These are phyloP conservation scores for Lasiosphaeria ovina DNA, from an alignment of 495 filamentous ascomycete species.

Conservation along the genomic window DNA sequence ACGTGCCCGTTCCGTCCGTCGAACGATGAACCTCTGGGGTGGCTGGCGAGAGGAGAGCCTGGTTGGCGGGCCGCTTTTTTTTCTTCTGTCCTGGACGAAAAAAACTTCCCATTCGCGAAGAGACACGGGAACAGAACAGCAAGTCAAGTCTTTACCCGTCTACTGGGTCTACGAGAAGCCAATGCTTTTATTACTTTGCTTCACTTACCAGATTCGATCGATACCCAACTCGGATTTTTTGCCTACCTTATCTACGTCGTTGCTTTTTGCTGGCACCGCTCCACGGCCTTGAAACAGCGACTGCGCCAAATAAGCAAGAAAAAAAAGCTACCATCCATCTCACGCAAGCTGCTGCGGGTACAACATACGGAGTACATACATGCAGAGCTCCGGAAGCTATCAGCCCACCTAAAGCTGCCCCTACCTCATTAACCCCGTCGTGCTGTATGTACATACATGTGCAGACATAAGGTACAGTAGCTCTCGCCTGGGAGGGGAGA, in stretches of 20 bases:
- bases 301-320: not conserved
- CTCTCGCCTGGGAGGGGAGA: too few species aligned
- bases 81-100: too few species aligned
- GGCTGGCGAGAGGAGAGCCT: too few species aligned
- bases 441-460: not conserved
- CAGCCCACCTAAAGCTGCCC: too few species aligned
- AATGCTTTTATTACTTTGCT: not conserved
- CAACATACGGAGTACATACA: not conserved
- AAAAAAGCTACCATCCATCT: not conserved
- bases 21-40: too few species aligned
- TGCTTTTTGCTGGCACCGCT: not conserved
- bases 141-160: not conserved
- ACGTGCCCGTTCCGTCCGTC: too few species aligned
- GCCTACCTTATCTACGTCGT: not conserved
- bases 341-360: not conserved
- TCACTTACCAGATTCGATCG: not conserved
- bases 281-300: not conserved
- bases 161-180: not conserved
- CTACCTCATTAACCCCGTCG: too few species aligned
- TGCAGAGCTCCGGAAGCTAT: too few species aligned
- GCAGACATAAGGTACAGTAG: too few species aligned
- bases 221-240: not conserved
- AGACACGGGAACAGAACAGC: too few species aligned
- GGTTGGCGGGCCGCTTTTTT: too few species aligned
- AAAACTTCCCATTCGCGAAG: too few species aligned